Percentiles rank a stretch among this genome's conserved stretches.
Evolutionary conservation across 2,329 filamentous ascomycete species (phyloP).

Genomic region (Phialophora verrucosa): DNA sequence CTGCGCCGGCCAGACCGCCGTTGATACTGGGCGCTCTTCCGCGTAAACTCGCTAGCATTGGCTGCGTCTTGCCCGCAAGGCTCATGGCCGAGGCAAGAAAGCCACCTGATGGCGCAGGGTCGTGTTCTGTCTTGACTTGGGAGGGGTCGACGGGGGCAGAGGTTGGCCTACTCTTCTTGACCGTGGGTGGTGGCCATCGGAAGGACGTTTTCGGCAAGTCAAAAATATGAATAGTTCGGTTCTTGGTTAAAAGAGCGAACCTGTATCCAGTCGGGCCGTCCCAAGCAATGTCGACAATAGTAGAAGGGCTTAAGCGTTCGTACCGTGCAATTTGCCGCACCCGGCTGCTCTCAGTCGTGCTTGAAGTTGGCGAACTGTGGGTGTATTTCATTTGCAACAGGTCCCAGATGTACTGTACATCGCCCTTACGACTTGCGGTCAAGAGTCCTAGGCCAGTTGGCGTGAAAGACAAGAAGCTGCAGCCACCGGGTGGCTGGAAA

Average conservation of each 20-base stretch:
- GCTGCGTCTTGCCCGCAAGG: slow-evolving; percentile 63
- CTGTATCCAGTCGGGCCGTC: slow-evolving; percentile 79
- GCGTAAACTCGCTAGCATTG: slow-evolving; percentile 71
- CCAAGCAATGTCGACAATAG: slow-evolving; percentile 90
- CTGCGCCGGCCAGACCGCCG: slow-evolving; percentile 50
- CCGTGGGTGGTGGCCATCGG: slow-evolving; percentile 76
- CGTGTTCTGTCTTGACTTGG: slow-evolving; percentile 44
- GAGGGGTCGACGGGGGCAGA: slow-evolving; percentile 43
- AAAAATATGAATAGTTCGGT: slow-evolving; percentile 92
- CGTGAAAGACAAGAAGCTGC: slow-evolving; percentile 57
- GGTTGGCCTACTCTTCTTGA: slow-evolving; percentile 50
- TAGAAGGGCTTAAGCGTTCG: slow-evolving; percentile 87
- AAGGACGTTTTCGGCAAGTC: slow-evolving; percentile 83
- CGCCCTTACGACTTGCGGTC: slow-evolving; percentile 56
- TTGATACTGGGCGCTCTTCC: slow-evolving; percentile 56
- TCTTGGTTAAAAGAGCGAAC: slow-evolving; percentile 86
- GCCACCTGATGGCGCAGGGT: slow-evolving; percentile 55
- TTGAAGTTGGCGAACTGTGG: slow-evolving; percentile 43
- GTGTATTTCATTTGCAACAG: slow-evolving; percentile 55
- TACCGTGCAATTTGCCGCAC: slow-evolving; percentile 89
- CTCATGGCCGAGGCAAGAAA: slow-evolving; percentile 74
- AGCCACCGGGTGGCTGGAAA: slow-evolving; percentile 56
- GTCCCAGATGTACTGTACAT: slow-evolving; percentile 59
- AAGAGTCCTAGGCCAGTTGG: slow-evolving; percentile 55
- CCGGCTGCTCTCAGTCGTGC: slow-evolving; percentile 37